A percentile compares a stretch with the other conserved stretches of the same genome.
phyloP scores from a whole-genome alignment of 2,329 filamentous ascomycete genomes.

The Pseudogymnoascus sp. region DNA sequence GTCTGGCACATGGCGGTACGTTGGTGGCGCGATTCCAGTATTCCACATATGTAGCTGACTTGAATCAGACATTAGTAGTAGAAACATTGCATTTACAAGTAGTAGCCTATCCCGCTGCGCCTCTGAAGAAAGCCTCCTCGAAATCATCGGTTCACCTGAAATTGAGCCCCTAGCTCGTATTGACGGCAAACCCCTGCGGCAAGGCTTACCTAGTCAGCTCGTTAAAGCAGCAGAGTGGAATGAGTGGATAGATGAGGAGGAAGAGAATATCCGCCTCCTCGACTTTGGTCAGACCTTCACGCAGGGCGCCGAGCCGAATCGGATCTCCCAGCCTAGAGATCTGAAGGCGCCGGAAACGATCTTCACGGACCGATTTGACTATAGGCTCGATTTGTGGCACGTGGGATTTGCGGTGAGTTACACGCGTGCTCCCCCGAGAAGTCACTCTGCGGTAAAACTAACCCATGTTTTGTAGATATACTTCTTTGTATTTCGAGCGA shows the following conservation, averaged over 20 bases:
- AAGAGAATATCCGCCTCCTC: slow-evolving; percentile 23
- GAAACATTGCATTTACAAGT: slow-evolving; percentile 23
- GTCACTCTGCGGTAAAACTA: neutral
- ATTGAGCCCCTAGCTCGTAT: neutral
- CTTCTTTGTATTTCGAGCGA: slow-evolving; percentile 7
- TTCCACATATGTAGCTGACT: neutral
- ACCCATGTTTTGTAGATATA: slow-evolving; percentile 15
- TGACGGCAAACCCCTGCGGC: slow-evolving; percentile 11
- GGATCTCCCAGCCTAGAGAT: slow-evolving; percentile 18
- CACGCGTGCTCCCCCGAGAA: too few species aligned
- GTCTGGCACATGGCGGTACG: slow-evolving; percentile 26
- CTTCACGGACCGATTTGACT: slow-evolving; percentile 20
- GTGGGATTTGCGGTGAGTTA: slow-evolving; percentile 11
- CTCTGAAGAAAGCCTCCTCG: slow-evolving; percentile 13
- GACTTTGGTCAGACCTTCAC: slow-evolving; percentile 21
- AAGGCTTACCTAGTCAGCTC: slow-evolving; percentile 17
- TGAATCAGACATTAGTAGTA: slow-evolving; percentile 22
- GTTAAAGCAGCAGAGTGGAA: slow-evolving; percentile 16
- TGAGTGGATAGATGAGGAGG: slow-evolving; percentile 20
- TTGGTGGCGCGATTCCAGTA: slow-evolving; percentile 11
- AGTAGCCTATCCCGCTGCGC: slow-evolving; percentile 11
- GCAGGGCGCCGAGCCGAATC: slow-evolving; percentile 13
- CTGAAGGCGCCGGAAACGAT: slow-evolving; percentile 22
- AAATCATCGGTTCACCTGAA: slow-evolving; percentile 14
- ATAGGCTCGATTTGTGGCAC: slow-evolving; percentile 22